Conservation (phyloP, 139 green algal species). For the Picochlorum sp. region DNA sequence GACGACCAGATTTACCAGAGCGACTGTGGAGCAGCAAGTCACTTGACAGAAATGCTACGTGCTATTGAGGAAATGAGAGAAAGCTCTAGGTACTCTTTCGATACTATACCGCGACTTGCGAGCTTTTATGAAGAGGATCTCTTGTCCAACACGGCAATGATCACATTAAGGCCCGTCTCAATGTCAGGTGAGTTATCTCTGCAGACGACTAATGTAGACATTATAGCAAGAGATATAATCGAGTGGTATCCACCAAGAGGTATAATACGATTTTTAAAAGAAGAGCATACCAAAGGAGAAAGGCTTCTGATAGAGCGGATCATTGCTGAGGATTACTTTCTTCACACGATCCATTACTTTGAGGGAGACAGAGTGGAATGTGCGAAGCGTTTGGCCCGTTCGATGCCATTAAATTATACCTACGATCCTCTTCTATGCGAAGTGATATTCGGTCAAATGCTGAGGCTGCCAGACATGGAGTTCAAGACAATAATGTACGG, state of each 20-base stretch:
- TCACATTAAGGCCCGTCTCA: conserved; percentile 16
- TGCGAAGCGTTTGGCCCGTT: conserved; percentile 36
- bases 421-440: conserved; percentile 64
- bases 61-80: conserved; percentile 37
- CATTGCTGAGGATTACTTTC: conserved; percentile 70
- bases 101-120: conserved; percentile 29
- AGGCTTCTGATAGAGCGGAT: conserved; percentile 55
- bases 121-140: conserved; percentile 30
- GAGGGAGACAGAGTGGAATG: conserved; percentile 61
- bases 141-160: conserved; percentile 1
- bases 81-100: conserved; percentile 28
- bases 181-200: neutral
- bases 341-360: conserved; percentile 62
- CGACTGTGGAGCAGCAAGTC: conserved; percentile 63
- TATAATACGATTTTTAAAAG: conserved; percentile 53
- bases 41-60: conserved; percentile 47
- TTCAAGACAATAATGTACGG: conserved; percentile 74
- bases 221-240: conserved; percentile 25
- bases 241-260: conserved; percentile 54
- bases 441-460: conserved; percentile 77
- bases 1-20: conserved; percentile 31
- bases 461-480: conserved; percentile 54
- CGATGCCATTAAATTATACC: conserved; percentile 50
- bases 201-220: neutral
- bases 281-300: conserved; percentile 47